Percentiles rank a stretch among this genome's conserved stretches.
Conservation (phyloP, 805 yeast species). For the Teunomyces cretensis region DNA sequence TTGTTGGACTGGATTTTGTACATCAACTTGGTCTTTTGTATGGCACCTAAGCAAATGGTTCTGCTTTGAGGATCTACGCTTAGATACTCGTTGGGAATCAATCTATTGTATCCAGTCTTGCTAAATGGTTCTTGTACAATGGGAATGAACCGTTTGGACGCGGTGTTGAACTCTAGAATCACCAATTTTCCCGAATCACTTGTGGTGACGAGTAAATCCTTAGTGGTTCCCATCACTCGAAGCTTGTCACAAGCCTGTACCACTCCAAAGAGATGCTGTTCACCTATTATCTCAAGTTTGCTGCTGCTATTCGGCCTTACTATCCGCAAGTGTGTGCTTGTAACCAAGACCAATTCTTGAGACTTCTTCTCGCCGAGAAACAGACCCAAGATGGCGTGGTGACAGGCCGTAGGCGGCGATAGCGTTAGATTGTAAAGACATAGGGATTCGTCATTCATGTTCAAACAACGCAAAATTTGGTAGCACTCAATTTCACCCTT, state of each 20-base stretch:
- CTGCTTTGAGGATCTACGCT: conserved; percentile 71
- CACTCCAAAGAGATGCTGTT: conserved; percentile 55
- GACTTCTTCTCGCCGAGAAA: conserved; percentile 53
- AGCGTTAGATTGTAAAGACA: conserved; percentile 71
- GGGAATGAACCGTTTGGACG: conserved; percentile 43
- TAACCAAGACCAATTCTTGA: conserved; percentile 64
- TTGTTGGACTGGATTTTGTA: conserved; percentile 57
- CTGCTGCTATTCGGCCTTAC: conserved; percentile 59
- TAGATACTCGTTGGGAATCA: conserved; percentile 72
- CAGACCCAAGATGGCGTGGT: conserved; percentile 62
- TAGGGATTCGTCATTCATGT: conserved; percentile 30
- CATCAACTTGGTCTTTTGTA: conserved; percentile 73
- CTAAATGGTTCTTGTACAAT: conserved; percentile 63
- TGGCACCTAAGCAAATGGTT: conserved; percentile 65
- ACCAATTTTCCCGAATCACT: conserved; percentile 79
- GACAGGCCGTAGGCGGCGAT: conserved; percentile 54
- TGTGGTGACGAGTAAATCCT: conserved; percentile 63
- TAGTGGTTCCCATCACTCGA: conserved; percentile 50
- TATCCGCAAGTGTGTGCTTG: conserved; percentile 54
- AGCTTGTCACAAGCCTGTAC: conserved; percentile 54
- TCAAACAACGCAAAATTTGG: not conserved
- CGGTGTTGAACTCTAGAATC: conserved; percentile 46
- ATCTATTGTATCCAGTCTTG: conserved; percentile 72
- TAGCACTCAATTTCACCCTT: not conserved
- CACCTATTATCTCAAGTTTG: conserved; percentile 41